phyloP scores from a whole-genome alignment of 1,139 yeast genomes.

The Yarrowia galli region DNA sequence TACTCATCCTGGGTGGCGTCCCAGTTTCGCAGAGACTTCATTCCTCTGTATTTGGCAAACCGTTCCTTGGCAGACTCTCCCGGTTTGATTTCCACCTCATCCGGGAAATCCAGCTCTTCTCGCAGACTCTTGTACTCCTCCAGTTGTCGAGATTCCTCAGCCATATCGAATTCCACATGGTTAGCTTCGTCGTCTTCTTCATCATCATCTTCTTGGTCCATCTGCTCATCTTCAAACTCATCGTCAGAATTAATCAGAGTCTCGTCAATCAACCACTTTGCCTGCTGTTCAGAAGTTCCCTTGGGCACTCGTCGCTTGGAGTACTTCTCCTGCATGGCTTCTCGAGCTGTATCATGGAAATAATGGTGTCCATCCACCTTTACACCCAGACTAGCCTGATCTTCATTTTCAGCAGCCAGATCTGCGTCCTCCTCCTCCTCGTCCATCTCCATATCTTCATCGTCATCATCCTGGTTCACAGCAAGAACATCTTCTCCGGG shows the following conservation, averaged over 20 bases:
- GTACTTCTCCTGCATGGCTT: slow-evolving; percentile 48
- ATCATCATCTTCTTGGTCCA: slow-evolving; percentile 56
- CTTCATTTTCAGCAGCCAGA: slow-evolving; percentile 41
- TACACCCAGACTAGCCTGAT: slow-evolving; percentile 55
- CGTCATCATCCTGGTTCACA: slow-evolving; percentile 63
- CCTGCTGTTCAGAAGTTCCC: slow-evolving; percentile 94
- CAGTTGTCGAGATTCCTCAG: slow-evolving; percentile 83
- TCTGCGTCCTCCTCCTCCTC: slow-evolving; percentile 58
- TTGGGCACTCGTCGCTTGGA: slow-evolving; percentile 65
- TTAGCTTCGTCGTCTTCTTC: slow-evolving; percentile 51
- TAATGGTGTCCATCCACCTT: slow-evolving; percentile 76
- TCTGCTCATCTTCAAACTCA: slow-evolving; percentile 60
- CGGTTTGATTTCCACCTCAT: slow-evolving; percentile 88
- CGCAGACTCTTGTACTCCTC: slow-evolving; percentile 67
- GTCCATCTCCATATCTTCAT: slow-evolving; percentile 55
- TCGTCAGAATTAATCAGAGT: slow-evolving; percentile 50
- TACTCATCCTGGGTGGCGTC: slow-evolving; percentile 82
- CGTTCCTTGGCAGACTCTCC: slow-evolving; percentile 75
- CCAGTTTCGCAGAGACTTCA: slow-evolving; percentile 87
- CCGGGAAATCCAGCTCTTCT: slow-evolving; percentile 94
- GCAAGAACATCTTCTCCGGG: slow-evolving; percentile 49
- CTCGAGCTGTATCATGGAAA: slow-evolving; percentile 57
- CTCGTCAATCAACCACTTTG: slow-evolving; percentile 81
- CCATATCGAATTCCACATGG: slow-evolving; percentile 76
- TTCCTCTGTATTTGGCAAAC: slow-evolving; percentile 80